Base-by-base conservation (phyloP, 331 rosid species). In the Malus hybrid region DNA sequence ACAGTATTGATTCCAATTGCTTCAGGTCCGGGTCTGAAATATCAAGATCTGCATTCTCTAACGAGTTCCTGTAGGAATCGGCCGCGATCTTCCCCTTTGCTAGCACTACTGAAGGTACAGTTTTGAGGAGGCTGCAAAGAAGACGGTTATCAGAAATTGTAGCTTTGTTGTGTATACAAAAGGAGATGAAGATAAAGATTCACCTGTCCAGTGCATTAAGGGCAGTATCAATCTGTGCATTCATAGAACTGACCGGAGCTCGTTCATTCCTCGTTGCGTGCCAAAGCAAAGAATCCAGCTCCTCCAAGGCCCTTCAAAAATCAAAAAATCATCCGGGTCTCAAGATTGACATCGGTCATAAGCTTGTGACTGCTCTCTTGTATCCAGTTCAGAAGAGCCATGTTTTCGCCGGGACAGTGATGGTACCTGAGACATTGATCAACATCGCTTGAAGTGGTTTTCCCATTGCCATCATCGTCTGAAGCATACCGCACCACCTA, bases 401-500 rank as follows among this genome's bases (percentile, higher is more conserved):
- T 52, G 9, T 52, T 5, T 52, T 52, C 24, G 29, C 10, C 30
- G 11, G 30, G 73, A 64, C 76, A 63, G 64, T 26, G 73, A 63
- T 60, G 50, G 70, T 83, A 93, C 98, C 97, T 89, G 80, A 93
- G 90, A 75, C 97, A 91, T 70, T 87, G 91, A 81, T 91, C 95
- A 10, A 93, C 97, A 74, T 72, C 77, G 68, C 81, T 74, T 15
- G 72, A 81, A 10, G 97, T 93, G 71, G 82, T 66, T 79, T 87
- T 86, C 46, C 94, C 96, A 77, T 87, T 84, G 75, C 93, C 97
- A 71, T 83, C 76, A 66, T 94, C 76, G 63, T 94, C 93, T 18
- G 90, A 88, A 75, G 96, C 99, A 80, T 91, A 90, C 67, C 86
- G 99, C 3, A 92, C 97, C 76, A 94, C 92, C 99, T 91, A 77